phyloP scores from a whole-genome alignment of 1,284 basidiomycete species.

The Ganoderma resinaceum region DNA sequence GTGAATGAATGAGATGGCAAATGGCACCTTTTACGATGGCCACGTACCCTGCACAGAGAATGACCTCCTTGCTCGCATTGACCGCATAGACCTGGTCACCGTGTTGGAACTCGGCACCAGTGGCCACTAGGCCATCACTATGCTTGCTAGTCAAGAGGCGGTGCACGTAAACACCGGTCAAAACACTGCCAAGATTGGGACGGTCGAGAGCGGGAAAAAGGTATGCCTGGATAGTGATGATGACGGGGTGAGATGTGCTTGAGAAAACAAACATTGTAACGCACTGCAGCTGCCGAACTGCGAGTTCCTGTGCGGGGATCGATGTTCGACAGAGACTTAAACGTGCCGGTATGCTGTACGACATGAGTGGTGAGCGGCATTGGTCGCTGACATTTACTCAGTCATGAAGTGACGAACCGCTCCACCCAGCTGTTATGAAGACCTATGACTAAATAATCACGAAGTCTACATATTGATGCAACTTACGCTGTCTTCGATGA shows the following conservation, averaged over 20 bases:
- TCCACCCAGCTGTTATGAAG: conserved; percentile 24
- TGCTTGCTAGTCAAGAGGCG: conserved; percentile 18
- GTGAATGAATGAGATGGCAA: not conserved
- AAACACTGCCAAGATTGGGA: conserved; percentile 33
- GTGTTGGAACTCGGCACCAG: conserved; percentile 41
- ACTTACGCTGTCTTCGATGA: conserved; percentile 30
- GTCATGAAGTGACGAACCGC: conserved; percentile 22
- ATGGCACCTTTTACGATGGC: not conserved
- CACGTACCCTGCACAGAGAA: conserved; percentile 40
- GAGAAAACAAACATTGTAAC: not conserved
- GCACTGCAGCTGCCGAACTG: conserved; percentile 27
- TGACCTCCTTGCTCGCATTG: conserved; percentile 42
- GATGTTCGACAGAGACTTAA: conserved; percentile 21
- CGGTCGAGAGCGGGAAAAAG: conserved; percentile 29
- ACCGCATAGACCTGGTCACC: conserved; percentile 35
- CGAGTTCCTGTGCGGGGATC: conserved; percentile 26
- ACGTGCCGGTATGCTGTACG: conserved; percentile 16
- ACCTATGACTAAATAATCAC: not conserved
- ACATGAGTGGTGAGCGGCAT: not conserved
- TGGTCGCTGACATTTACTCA: not conserved
- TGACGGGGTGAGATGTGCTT: not conserved
- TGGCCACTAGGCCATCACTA: conserved; percentile 28
- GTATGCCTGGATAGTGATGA: conserved; percentile 23
- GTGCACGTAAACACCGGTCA: conserved; percentile 30
- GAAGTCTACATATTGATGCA: not conserved